Evolutionary conservation across 495 filamentous ascomycete genomes (phyloP).

Genomic region (Hyphodiscus hymeniophilus): DNA sequence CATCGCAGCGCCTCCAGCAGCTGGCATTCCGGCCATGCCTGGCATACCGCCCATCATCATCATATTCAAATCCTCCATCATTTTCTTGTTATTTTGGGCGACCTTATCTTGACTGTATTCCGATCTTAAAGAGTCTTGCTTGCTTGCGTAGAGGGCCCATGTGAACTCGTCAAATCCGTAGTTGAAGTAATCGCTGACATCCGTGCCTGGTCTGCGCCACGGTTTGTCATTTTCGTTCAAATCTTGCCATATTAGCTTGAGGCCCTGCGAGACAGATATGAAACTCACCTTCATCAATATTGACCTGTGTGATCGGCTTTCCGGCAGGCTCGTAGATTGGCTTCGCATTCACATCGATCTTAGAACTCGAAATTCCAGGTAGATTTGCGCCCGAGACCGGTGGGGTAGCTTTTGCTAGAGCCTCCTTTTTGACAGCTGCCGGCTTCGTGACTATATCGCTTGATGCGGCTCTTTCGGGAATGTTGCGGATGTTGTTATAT

Average conservation of each 20-base stretch:
- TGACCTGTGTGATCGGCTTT: constrained; percentile 75
- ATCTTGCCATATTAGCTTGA: constrained; percentile 34
- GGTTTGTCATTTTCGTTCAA: constrained; percentile 81
- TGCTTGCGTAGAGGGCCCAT: constrained; percentile 89
- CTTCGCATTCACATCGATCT: constrained; percentile 75
- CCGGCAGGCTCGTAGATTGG: constrained; percentile 65
- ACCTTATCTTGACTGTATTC: constrained; percentile 51
- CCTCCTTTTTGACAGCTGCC: constrained; percentile 40
- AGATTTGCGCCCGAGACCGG: constrained; percentile 29
- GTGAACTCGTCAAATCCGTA: constrained; percentile 99
- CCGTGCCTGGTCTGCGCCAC: constrained; percentile 92
- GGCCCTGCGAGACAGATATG: background rate
- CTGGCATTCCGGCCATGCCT: constrained; percentile 54
- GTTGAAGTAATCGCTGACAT: constrained; percentile 96
- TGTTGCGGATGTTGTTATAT: constrained; percentile 59
- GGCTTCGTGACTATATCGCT: constrained; percentile 33
- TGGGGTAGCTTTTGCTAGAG: constrained; percentile 16
- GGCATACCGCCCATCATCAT: constrained; percentile 67
- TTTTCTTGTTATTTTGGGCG: constrained; percentile 68
- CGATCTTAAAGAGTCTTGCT: constrained; percentile 69
- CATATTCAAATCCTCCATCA: constrained; percentile 82
- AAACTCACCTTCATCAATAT: constrained; percentile 58
- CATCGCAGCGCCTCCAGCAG: constrained; percentile 40
- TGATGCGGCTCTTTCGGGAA: constrained; percentile 52
- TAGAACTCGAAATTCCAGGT: constrained; percentile 60